phyloP scores from a whole-genome alignment of 2,329 filamentous ascomycete genomes.

The Rosellinia necatrix region DNA sequence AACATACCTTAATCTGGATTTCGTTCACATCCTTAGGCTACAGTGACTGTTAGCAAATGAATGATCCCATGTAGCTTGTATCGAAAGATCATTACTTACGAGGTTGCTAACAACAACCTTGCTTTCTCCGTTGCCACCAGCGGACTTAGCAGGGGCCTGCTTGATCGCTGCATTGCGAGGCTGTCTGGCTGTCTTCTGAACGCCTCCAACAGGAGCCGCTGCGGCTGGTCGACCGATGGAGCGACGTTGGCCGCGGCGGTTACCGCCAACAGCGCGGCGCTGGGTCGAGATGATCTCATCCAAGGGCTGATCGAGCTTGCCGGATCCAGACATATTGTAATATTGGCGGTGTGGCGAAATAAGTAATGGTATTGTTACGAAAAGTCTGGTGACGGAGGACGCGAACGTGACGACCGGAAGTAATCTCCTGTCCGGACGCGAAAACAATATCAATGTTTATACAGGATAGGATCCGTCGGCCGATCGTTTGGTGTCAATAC shows the following conservation, averaged over 20 bases:
- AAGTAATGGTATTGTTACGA: conserved; percentile 30
- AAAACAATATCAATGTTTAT: conserved; percentile 3
- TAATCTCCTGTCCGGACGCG: neutral
- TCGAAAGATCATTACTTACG: conserved; percentile 60
- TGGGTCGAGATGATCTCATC: conserved; percentile 92
- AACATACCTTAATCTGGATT: conserved; percentile 99
- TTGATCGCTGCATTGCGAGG: conserved; percentile 63
- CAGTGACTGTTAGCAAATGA: conserved; percentile 22
- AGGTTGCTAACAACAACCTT: conserved; percentile 99
- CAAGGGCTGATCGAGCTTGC: conserved; percentile 95
- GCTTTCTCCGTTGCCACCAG: conserved; percentile 71
- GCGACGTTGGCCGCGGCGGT: conserved; percentile 56
- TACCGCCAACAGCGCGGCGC: conserved; percentile 60
- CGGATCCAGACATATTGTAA: conserved; percentile 70
- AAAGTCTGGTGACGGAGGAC: conserved; percentile 23
- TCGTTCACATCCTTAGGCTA: conserved; percentile 97
- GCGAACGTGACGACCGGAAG: conserved; percentile 4
- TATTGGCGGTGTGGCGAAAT: conserved; percentile 49
- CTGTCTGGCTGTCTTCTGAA: conserved; percentile 76
- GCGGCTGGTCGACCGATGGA: conserved; percentile 59
- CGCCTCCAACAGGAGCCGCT: conserved; percentile 78
- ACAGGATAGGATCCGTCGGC: conserved; percentile 6
- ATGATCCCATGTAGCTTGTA: conserved; percentile 11
- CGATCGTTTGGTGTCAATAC: conserved; percentile 4
- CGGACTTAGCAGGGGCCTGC: conserved; percentile 67